Evolutionary conservation across 2,329 filamentous ascomycete genomes (phyloP), one percentile per base, ranked within the genome.

Genomic region (Fusarium papillatum): DNA sequence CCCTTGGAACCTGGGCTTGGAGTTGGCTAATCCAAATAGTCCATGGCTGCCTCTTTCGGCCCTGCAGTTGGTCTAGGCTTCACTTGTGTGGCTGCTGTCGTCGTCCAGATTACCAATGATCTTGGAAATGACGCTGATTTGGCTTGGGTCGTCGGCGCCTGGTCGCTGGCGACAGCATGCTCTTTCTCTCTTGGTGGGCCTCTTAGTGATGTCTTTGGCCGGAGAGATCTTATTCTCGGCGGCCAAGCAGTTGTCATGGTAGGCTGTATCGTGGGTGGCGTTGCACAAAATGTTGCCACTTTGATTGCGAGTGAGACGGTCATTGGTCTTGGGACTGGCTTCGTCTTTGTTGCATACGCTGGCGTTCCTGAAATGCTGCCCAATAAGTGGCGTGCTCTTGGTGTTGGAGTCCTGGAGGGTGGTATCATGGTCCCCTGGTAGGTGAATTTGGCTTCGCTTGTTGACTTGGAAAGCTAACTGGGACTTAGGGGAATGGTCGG

Each of bases 131-230:
- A 29, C 55, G 38, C 3, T 31, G 66, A 61, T 29, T 9, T 73
- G 11, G 38, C 71, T 7, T 73, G 69, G 71, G 69, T 73, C 0
- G 69, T 72, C 0, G 71, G 71, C 4, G 71, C 69, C 1, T 72
- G 71, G 69, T 73, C 69, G 1, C 43, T 73, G 0, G 19, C 69
- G 0, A 72, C 69, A 0, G 69, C 69, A 41, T 68, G 64, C 13
- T 72, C 71, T 4, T 73, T 73, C n/a, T 73, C 68, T 3, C 69
- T 73, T 1, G 71, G 71, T 5, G 71, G 71, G 2, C 71, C 71
- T 3, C 50, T 73, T 2, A 72, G 69, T 7, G 71, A 73, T 4
- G 22, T 73, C 0, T 72, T 73, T 3, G 71, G 69, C 0, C 71
- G 69, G 2, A 70, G 71, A 6, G 57, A n/a, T 2, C 67, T 73